phyloP scores from a whole-genome alignment of 495 filamentous ascomycete genomes.

The Podospora pseudocomata region DNA sequence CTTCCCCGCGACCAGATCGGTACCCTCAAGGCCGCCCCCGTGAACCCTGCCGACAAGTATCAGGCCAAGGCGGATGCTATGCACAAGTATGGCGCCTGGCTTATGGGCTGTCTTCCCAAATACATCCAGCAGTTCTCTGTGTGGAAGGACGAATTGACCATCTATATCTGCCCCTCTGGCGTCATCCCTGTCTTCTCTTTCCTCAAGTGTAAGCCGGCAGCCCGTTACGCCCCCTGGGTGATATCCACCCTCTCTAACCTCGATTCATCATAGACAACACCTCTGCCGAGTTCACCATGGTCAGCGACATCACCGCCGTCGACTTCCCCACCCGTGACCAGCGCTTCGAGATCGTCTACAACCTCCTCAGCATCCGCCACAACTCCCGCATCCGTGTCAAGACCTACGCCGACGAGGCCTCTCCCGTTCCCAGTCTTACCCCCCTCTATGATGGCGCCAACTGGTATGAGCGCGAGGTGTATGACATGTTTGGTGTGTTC shows the following conservation, averaged over 20 bases:
- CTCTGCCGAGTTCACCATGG: conserved; percentile 90
- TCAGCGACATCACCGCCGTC: conserved; percentile 87
- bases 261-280: conserved; percentile 62
- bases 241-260: neutral
- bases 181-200: conserved; percentile 90
- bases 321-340: conserved; percentile 93
- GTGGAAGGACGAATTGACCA: conserved; percentile 97
- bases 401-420: conserved; percentile 96
- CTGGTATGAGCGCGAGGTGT: conserved; percentile 98
- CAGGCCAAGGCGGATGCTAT: conserved; percentile 74
- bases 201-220: conserved; percentile 64
- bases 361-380: conserved; percentile 89
- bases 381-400: conserved; percentile 97
- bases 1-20: conserved; percentile 50
- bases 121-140: conserved; percentile 99
- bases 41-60: conserved; percentile 94
- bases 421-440: conserved; percentile 87
- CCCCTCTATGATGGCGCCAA: conserved; percentile 89
- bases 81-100: conserved; percentile 92
- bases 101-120: conserved; percentile 94
- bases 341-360: conserved; percentile 98
- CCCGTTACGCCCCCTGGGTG: neutral
- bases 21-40: conserved; percentile 68
- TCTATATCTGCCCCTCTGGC: conserved; percentile 84
- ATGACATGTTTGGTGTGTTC: conserved; percentile 97